phyloP scores from a whole-genome alignment of 352 stramenopile genomes.

The Pythium angustatum region DNA sequence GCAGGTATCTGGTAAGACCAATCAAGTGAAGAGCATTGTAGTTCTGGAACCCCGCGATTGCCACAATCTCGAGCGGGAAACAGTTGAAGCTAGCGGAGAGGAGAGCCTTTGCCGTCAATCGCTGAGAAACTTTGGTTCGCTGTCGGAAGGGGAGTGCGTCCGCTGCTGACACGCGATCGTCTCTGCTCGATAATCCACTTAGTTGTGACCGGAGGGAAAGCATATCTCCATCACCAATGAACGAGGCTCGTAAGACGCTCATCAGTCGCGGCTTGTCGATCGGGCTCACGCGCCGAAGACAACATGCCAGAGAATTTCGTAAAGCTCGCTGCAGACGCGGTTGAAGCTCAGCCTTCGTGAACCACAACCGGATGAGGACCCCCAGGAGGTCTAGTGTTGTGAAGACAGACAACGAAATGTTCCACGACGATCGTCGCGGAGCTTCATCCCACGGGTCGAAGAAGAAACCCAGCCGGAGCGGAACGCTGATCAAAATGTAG shows the following conservation, averaged over 20 bases:
- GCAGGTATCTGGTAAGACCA: conserved; percentile 31
- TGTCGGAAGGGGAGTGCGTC: conserved; percentile 19
- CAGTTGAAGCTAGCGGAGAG: conserved; percentile 29
- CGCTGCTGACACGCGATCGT: conserved; percentile 16
- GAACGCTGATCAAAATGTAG: conserved; percentile 35
- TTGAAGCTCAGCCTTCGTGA: conserved; percentile 4
- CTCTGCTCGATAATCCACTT: conserved; percentile 9
- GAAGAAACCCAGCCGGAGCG: conserved; percentile 42
- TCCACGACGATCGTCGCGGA: conserved; percentile 20
- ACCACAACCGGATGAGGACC: not conserved
- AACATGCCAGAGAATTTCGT: conserved; percentile 1
- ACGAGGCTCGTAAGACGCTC: conserved; percentile 20
- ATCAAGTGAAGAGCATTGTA: conserved; percentile 55
- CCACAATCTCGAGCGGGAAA: conserved; percentile 44
- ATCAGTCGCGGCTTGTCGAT: conserved; percentile 14
- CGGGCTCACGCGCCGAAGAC: conserved; percentile 17
- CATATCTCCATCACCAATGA: conserved; percentile 15
- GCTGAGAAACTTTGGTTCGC: conserved; percentile 3
- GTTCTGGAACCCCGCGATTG: conserved; percentile 25
- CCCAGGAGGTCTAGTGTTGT: conserved; percentile 28
- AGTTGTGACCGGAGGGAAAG: conserved; percentile 12
- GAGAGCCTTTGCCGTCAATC: not conserved
- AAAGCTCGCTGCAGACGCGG: conserved; percentile 5
- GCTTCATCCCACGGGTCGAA: conserved; percentile 41
- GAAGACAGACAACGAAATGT: conserved; percentile 28